A percentile compares a stretch with the other conserved stretches of the same genome.
Conservation (phyloP, 768 basidiomycete species). For the Suillus placidus region DNA sequence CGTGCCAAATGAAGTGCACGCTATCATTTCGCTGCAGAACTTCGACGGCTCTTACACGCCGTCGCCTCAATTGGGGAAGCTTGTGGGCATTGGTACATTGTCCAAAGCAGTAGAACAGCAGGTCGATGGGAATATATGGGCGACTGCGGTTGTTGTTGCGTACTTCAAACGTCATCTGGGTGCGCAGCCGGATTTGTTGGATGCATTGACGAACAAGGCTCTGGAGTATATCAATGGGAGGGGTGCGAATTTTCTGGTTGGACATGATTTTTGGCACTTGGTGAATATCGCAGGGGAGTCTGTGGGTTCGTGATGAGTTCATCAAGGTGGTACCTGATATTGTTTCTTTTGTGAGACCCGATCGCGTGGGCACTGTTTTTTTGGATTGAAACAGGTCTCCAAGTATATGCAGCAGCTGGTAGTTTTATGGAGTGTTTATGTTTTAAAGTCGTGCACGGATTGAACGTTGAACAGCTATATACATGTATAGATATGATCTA, state of each 20-base stretch:
- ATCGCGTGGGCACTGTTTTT: neutral
- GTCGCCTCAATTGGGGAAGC: conserved; percentile 29
- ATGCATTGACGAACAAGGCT: conserved; percentile 45
- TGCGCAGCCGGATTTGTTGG: conserved; percentile 42
- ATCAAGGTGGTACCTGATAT: too few species aligned
- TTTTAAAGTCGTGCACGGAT: neutral
- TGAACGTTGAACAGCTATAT: too few species aligned
- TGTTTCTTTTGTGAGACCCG: neutral
- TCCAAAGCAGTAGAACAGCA: conserved; percentile 32
- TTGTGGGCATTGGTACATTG: conserved; percentile 42
- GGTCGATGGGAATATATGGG: conserved; percentile 46
- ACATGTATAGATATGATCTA: too few species aligned
- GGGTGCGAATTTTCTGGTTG: neutral
- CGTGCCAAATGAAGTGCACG: conserved; percentile 32
- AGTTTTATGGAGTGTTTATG: neutral
- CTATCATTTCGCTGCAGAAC: conserved; percentile 42
- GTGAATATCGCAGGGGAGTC: neutral
- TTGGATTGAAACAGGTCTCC: neutral
- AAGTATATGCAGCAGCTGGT: neutral
- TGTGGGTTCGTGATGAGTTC: neutral
- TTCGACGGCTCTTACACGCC: conserved; percentile 54
- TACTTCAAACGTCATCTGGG: conserved; percentile 44
- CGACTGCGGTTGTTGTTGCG: conserved; percentile 49
- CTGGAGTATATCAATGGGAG: conserved; percentile 38
- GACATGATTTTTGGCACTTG: conserved; percentile 15